These are phyloP conservation scores for Orbilia ellipsospora DNA, from an alignment of 2,329 filamentous ascomycete species.

Conservation along the genomic window DNA sequence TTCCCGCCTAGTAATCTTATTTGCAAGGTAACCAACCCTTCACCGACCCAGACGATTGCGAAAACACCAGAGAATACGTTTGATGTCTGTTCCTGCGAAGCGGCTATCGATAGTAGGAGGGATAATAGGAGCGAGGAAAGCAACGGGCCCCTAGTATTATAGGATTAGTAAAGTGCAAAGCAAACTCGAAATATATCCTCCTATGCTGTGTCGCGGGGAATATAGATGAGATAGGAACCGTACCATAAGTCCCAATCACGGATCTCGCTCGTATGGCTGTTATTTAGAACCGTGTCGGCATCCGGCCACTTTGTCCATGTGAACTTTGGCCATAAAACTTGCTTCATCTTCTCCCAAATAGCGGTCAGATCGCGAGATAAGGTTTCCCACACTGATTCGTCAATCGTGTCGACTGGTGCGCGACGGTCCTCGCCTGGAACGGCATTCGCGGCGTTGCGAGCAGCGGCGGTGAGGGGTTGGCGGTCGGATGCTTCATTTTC, in stretches of 20 bases:
- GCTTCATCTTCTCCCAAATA: slow-evolving; percentile 97
- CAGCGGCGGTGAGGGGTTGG: slow-evolving; percentile 78
- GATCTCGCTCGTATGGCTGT: slow-evolving; percentile 52
- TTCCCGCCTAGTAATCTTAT: slow-evolving; percentile 96
- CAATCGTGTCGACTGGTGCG: slow-evolving; percentile 90
- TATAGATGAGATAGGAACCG: slow-evolving; percentile 55
- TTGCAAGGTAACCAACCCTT: slow-evolving; percentile 96
- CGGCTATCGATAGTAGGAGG: slow-evolving; percentile 85
- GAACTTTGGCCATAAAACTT: slow-evolving; percentile 96
- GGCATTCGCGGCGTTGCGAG: slow-evolving; percentile 63
- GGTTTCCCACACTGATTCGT: slow-evolving; percentile 98
- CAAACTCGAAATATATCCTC: neutral
- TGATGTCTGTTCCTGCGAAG: slow-evolving; percentile 81
- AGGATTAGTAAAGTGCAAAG: slow-evolving; percentile 41
- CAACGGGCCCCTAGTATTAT: slow-evolving; percentile 76
- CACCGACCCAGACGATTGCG: slow-evolving; percentile 94
- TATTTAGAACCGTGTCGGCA: slow-evolving; percentile 74
- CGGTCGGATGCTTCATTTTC: slow-evolving; percentile 72
- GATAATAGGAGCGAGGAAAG: slow-evolving; percentile 92
- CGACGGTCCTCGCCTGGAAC: slow-evolving; percentile 86
- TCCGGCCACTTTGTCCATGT: slow-evolving; percentile 80
- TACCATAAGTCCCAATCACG: slow-evolving; percentile 96
- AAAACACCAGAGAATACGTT: slow-evolving; percentile 96
- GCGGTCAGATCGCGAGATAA: slow-evolving; percentile 88
- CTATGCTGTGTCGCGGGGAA: neutral